These are phyloP conservation scores for Passiflora organensis DNA, from an alignment of 345 rosid species.

Conservation along the genomic window DNA sequence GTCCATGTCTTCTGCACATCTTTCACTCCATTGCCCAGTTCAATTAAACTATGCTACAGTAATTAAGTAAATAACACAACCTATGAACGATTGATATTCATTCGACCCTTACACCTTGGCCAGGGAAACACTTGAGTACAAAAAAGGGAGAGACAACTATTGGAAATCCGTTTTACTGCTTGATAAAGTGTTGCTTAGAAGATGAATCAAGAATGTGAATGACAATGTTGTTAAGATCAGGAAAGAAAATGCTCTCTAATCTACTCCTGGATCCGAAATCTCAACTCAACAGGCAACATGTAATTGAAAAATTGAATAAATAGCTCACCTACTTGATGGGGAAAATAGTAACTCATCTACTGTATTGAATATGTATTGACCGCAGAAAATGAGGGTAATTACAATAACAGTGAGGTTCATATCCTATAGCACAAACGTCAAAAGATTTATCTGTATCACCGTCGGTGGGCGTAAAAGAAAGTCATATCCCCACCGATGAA, in stretches of 20 bases:
- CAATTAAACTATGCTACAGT: not conserved
- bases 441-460: not conserved
- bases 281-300: not conserved
- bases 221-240: too few relatives aligned
- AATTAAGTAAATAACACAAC: not conserved
- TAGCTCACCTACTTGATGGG: not conserved
- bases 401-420: not conserved
- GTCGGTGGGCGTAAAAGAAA: slow-evolving; percentile 3
- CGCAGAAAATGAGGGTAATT: slow-evolving; percentile 5
- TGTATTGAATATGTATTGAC: not conserved
- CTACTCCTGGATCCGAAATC: too few relatives aligned
- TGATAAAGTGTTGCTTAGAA: too few relatives aligned
- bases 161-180: too few relatives aligned
- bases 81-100: too few relatives aligned
- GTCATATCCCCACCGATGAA: slow-evolving; percentile 2
- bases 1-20: slow-evolving; percentile 4
- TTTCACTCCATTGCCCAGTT: not conserved
- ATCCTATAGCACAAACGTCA: not conserved
- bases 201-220: too few relatives aligned
- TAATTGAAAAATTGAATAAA: too few relatives aligned
- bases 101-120: too few relatives aligned
- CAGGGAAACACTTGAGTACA: too few relatives aligned
- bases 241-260: too few relatives aligned
- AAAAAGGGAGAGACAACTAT: too few relatives aligned
- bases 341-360: not conserved